Conservation (phyloP, 1,284 basidiomycete species). For the Ganoderma leucocontextum region DNA sequence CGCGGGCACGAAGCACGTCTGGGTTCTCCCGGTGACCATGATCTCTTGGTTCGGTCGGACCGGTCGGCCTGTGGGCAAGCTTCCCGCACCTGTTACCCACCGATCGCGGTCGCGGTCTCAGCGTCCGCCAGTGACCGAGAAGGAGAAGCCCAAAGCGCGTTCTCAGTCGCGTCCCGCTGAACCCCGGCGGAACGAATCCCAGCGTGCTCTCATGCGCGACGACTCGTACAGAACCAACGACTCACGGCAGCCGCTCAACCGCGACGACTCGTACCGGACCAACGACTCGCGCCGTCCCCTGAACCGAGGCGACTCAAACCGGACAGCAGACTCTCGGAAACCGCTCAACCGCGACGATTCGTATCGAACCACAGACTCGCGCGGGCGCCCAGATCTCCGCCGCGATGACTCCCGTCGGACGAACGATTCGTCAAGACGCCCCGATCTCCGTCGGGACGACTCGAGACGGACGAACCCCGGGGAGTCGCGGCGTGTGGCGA, state of each 20-base stretch:
- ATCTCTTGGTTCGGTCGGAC: slow-evolving; percentile 69
- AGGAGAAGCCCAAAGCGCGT: slow-evolving; percentile 25
- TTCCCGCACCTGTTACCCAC: slow-evolving; percentile 46
- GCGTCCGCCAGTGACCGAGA: slow-evolving; percentile 28
- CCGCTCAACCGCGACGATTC: slow-evolving; percentile 29
- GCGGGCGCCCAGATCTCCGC: slow-evolving; percentile 23
- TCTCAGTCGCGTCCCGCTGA: slow-evolving; percentile 30
- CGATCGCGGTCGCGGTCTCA: slow-evolving; percentile 41
- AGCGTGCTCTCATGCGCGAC: slow-evolving; percentile 32
- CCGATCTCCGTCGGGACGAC: slow-evolving; percentile 27
- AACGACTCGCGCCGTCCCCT: slow-evolving; percentile 20
- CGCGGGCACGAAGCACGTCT: slow-evolving; percentile 74
- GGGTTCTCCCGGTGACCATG: slow-evolving; percentile 75
- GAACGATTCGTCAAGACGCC: slow-evolving; percentile 19
- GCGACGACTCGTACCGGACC: slow-evolving; percentile 26
- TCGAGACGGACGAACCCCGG: slow-evolving; percentile 25
- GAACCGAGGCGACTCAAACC: slow-evolving; percentile 26
- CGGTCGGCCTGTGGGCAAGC: slow-evolving; percentile 40
- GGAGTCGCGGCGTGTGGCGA: slow-evolving; percentile 28
- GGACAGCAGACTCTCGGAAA: slow-evolving; percentile 19
- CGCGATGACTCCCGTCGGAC: slow-evolving; percentile 30
- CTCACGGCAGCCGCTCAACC: slow-evolving; percentile 17
- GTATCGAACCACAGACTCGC: slow-evolving; percentile 23
- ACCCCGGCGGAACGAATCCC: slow-evolving; percentile 33
- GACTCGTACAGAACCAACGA: slow-evolving; percentile 28